Evolutionary conservation across 176 grass and related monocot genomes (phyloP).

Genomic region (Phoenix roebelenii): DNA sequence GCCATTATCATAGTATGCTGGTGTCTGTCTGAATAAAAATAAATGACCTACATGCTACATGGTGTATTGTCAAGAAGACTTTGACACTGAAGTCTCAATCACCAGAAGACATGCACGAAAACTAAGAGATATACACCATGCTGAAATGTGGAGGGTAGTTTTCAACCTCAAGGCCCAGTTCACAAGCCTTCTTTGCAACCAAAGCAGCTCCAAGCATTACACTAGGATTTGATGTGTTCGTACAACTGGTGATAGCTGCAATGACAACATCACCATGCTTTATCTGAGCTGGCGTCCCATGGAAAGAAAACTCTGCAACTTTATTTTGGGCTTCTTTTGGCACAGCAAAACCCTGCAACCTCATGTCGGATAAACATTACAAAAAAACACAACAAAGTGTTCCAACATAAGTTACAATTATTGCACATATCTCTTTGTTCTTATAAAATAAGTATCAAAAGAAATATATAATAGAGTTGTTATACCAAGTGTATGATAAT

Average conservation of each 20-base stretch:
- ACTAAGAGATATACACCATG: not conserved
- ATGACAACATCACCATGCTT: constrained; percentile 99
- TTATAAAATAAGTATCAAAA: too few species aligned
- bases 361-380: not conserved
- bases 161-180: constrained; percentile 80
- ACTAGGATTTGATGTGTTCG: constrained; percentile 98
- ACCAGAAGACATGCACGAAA: too few species aligned
- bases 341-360: constrained; percentile 89
- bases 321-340: constrained; percentile 88
- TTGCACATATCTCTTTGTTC: too few species aligned
- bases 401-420: too few species aligned
- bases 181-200: constrained; percentile 97
- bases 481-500: too few species aligned
- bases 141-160: not conserved
- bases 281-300: constrained; percentile 62
- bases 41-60: too few species aligned
- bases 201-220: constrained; percentile 96
- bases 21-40: too few species aligned
- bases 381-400: too few species aligned
- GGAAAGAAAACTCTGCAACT: constrained; percentile 82
- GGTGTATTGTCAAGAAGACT: too few species aligned
- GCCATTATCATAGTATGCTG: too few species aligned
- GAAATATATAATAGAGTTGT: too few species aligned
- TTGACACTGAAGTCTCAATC: too few species aligned
- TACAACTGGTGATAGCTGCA: constrained; percentile 97